Base-by-base conservation (phyloP, 2,329 filamentous ascomycete species). In the Pseudomassariella vexata region DNA sequence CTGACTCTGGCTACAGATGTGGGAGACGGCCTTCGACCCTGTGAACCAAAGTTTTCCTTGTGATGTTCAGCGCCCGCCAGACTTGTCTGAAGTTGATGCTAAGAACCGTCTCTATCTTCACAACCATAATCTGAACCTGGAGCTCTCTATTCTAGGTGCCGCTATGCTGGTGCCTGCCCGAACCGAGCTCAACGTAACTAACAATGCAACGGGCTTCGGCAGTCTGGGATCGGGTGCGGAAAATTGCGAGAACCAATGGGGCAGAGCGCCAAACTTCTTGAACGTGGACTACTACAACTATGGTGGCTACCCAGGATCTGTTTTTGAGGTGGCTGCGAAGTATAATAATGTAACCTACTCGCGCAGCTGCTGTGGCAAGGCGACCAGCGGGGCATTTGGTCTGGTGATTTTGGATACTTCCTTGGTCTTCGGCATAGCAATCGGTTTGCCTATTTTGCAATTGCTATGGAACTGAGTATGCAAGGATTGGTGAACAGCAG, bases 71-170 rank as follows among this genome's bases (percentile, higher is more conserved):
- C 79, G 89, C 0, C 88, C 89, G 1, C 85, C 85, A 0, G 63
- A 73, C 25, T 62, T 94, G 36, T 48, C 62, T 3, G 49, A 54
- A 0, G 59, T 68, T 3, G 66, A 74, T 6, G 70, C 74, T 0
- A 63, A 66, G 36, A 66, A 79, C 19, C 71, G 79, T 25, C 68
- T 94, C 59, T 94, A 89, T 54, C 70, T 95, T 50, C 74, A 83
- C 49, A 95, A 95, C 59, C 89, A 95, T 64, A 95, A 95, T 53
- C 70, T 95, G 37, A 95, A 95, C 55, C 71, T 82, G 37, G 71
- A 88, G 44, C 73, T 94, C 40, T 72, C 73, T 32, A 59, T 94
- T 21, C 74, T 79, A 3, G 76, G 76, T 19, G 53, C 72, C 11
- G 63, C 69, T 14, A 53, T 92, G 27, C 63, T 88, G 6, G 79